Conservation (phyloP, 2,329 filamentous ascomycete genomes). For the Penicillium griseofulvum region DNA sequence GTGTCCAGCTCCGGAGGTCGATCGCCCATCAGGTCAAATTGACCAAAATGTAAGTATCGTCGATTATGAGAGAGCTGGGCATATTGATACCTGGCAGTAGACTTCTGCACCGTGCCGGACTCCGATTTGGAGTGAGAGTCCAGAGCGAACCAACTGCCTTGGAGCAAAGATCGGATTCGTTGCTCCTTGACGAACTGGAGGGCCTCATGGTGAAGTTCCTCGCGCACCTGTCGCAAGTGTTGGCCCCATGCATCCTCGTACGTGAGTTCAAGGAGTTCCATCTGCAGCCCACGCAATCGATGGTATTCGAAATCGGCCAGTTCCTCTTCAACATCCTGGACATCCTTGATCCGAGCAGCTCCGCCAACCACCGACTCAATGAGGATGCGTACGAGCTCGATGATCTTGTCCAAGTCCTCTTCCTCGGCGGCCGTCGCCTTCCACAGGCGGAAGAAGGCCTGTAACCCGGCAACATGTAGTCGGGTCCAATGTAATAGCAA, state of each 20-base stretch:
- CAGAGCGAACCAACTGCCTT: constrained; percentile 81
- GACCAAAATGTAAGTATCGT: constrained; percentile 82
- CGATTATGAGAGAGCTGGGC: constrained; percentile 88
- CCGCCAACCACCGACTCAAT: constrained; percentile 85
- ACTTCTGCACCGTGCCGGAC: constrained; percentile 41
- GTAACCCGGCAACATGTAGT: constrained; percentile 78
- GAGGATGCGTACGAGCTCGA: constrained; percentile 84
- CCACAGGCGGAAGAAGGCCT: constrained; percentile 89
- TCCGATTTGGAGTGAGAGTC: constrained; percentile 52
- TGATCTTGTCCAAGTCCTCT: constrained; percentile 91
- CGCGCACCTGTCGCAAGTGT: constrained; percentile 83
- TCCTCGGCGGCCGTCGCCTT: constrained; percentile 79
- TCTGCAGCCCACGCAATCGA: constrained; percentile 79
- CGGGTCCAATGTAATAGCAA: constrained; percentile 90
- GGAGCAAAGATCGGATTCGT: constrained; percentile 80
- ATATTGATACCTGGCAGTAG: constrained; percentile 68
- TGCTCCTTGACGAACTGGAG: constrained; percentile 97
- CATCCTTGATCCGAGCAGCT: constrained; percentile 75
- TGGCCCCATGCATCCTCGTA: constrained; percentile 95
- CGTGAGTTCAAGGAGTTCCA: constrained; percentile 84
- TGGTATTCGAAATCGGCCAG: constrained; percentile 77
- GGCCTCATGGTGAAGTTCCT: constrained; percentile 86
- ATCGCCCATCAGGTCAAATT: constrained; percentile 67
- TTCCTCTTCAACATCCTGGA: constrained; percentile 85
- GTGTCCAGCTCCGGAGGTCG: constrained; percentile 69